These are phyloP conservation scores for Volvariella surrecta DNA, from an alignment of 1,284 basidiomycete species.

Conservation along the genomic window DNA sequence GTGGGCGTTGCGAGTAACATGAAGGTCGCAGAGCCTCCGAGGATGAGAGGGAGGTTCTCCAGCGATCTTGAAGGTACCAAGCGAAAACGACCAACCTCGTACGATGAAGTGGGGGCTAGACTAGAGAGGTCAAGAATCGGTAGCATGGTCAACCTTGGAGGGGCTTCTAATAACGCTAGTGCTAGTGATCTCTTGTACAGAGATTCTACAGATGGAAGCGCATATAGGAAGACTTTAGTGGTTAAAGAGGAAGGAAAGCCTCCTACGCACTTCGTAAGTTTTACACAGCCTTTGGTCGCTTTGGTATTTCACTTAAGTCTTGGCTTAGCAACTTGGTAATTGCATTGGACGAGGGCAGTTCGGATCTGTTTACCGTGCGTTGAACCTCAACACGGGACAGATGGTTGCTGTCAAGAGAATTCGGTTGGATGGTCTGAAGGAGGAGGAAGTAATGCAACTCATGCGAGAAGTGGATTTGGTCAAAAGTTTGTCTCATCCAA, in stretches of 20 bases:
- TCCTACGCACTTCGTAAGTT: constrained; percentile 76
- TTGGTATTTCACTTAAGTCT: constrained; percentile 3
- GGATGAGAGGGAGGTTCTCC: constrained; percentile 45
- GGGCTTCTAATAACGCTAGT: constrained; percentile 40
- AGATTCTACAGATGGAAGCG: constrained; percentile 53
- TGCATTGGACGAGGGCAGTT: constrained; percentile 96
- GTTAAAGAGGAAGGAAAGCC: constrained; percentile 78
- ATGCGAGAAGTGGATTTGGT: constrained; percentile 90
- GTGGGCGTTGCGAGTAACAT: not conserved
- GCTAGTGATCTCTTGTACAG: constrained; percentile 54
- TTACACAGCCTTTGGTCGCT: constrained; percentile 2
- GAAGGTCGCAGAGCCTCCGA: not conserved
- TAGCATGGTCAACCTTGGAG: constrained; percentile 58
- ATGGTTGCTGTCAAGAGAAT: constrained; percentile 96
- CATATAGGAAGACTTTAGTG: constrained; percentile 68
- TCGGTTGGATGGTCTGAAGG: constrained; percentile 76
- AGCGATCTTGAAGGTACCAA: constrained; percentile 58
- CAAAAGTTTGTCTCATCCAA: constrained; percentile 82
- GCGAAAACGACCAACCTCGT: constrained; percentile 54
- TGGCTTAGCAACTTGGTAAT: constrained; percentile 83
- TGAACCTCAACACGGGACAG: constrained; percentile 88
- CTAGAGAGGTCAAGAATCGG: constrained; percentile 51
- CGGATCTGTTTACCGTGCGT: constrained; percentile 88
- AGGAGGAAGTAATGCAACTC: constrained; percentile 78
- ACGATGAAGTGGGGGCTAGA: constrained; percentile 52